Percentiles rank a stretch among this genome's conserved stretches.
Conservation (phyloP, 108 stramenopile species). For the Skeletonema marinoi region DNA sequence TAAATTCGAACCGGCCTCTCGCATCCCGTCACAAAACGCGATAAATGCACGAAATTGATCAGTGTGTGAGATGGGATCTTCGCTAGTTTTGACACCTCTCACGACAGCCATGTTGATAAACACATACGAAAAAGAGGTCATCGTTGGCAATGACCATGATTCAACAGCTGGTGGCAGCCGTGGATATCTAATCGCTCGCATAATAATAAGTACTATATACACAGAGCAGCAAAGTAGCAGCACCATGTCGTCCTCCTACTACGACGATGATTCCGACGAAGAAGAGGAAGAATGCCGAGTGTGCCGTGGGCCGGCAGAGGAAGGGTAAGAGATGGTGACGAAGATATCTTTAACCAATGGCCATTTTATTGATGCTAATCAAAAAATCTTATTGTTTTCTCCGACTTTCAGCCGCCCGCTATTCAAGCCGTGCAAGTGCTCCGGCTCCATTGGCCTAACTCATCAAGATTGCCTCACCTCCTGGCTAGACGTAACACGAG, state of each 20-base stretch:
- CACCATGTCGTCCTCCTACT: not conserved
- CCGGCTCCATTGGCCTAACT: slow-evolving; percentile 88
- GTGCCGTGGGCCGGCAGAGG: slow-evolving; percentile 88
- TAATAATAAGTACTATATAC: not conserved
- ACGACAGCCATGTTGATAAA: too few species aligned
- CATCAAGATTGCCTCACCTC: slow-evolving; percentile 92
- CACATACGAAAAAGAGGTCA: too few species aligned
- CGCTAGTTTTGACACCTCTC: too few species aligned
- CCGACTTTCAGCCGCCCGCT: slow-evolving; percentile 62
- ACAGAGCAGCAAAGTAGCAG: not conserved
- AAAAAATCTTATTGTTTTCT: not conserved
- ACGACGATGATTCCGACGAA: slow-evolving; percentile 44
- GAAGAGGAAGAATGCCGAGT: slow-evolving; percentile 90
- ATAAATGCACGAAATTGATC: too few species aligned
- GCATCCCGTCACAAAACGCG: too few species aligned
- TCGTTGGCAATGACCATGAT: too few species aligned
- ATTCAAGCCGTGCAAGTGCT: slow-evolving; percentile 87
- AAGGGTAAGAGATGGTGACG: slow-evolving; percentile 68
- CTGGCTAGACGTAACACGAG: slow-evolving; percentile 84
- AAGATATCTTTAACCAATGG: not conserved
- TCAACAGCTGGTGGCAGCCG: too few species aligned
- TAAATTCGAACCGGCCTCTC: too few species aligned
- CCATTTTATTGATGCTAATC: not conserved
- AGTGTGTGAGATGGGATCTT: too few species aligned
- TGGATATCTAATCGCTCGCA: not conserved